A percentile compares a stretch with the other conserved stretches of the same genome.
phyloP scores from a whole-genome alignment of 306 rosid genomes.

The Prunus dulcis region DNA sequence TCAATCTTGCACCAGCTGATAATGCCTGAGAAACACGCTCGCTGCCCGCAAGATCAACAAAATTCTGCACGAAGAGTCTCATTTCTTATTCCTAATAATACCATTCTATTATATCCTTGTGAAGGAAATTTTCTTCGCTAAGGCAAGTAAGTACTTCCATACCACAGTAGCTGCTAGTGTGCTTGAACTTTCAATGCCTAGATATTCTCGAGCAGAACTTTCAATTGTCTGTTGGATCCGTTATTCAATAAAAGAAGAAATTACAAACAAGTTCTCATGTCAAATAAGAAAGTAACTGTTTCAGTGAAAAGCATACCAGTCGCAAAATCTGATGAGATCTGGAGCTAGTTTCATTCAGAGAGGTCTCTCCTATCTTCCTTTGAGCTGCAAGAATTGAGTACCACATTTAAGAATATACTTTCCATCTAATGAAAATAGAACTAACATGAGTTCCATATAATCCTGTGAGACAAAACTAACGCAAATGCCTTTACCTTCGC shows the following conservation, averaged over 20 bases:
- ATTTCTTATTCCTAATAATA: slow-evolving; percentile 9
- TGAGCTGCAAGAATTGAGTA: slow-evolving; percentile 48
- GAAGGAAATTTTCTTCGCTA: neutral
- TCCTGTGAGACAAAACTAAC: neutral
- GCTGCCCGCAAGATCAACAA: slow-evolving; percentile 93
- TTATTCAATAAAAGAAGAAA: neutral
- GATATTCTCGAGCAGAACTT: slow-evolving; percentile 52
- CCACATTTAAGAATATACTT: neutral
- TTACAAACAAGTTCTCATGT: neutral
- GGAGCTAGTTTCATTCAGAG: slow-evolving; percentile 85
- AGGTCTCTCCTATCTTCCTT: slow-evolving; percentile 89
- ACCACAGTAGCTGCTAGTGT: slow-evolving; percentile 77
- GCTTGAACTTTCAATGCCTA: slow-evolving; percentile 41
- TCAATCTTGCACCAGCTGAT: slow-evolving; percentile 76
- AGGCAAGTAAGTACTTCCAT: slow-evolving; percentile 21
- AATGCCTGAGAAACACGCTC: slow-evolving; percentile 85
- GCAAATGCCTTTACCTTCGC: slow-evolving; percentile 53
- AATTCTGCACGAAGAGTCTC: slow-evolving; percentile 52
- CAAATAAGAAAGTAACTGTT: neutral
- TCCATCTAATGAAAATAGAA: neutral
- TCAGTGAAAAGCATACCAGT: slow-evolving; percentile 48
- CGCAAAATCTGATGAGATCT: slow-evolving; percentile 96
- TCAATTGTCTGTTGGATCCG: slow-evolving; percentile 67
- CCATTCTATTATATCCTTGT: neutral
- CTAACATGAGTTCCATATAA: slow-evolving; percentile 6